Base-by-base conservation (phyloP, 495 filamentous ascomycete species). In the Tricharina praecox region DNA sequence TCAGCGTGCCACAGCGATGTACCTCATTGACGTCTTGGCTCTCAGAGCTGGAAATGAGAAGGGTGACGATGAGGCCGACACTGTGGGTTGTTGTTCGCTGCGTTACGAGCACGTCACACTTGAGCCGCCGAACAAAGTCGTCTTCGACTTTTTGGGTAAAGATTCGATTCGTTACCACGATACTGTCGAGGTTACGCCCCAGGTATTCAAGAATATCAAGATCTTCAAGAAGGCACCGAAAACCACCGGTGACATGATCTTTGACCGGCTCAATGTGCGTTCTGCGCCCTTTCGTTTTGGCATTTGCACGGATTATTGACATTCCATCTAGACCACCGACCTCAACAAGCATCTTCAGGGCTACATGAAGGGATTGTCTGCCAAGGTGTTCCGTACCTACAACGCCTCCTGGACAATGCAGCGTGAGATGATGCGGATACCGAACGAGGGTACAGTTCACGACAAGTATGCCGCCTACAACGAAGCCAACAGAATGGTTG, bases 321-420 rank as follows among this genome's bases (percentile, higher is more conserved):
- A n/a, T n/a, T 39, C 13, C 19, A 21, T 21, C 19, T 26, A 78
- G 53, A 96, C 88, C 4, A 77, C 78, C 21, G 79, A 84, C 53
- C 70, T 97, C 32, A 97, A 97, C 69, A 94, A 94, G 64, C 86
- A 96, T 66, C 70, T 97, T 35, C 82, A 77, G 34, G 81, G 71
- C 63, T 96, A 95, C 68, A 96, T 97, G 92, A 60, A 70, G 16
- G 90, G 90, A 21, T 66, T 97, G 40, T 95, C 87, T 18, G 90
- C 90, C 11, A 97, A 97, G 66, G 90, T 97, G 16, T 97, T 97
- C 76, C 90, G 90, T 94, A 97, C 90, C 48, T 97, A 95, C 70
- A 97, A 97, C 59, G 90, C 90, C 36, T 97, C 90, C 2, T 87
- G 73, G 63, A 96, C 90, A 15, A 96, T 97, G 87, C 74, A 85